Evolutionary conservation across 2,329 filamentous ascomycete genomes (phyloP).

Genomic region (Lecanosticta acicola): DNA sequence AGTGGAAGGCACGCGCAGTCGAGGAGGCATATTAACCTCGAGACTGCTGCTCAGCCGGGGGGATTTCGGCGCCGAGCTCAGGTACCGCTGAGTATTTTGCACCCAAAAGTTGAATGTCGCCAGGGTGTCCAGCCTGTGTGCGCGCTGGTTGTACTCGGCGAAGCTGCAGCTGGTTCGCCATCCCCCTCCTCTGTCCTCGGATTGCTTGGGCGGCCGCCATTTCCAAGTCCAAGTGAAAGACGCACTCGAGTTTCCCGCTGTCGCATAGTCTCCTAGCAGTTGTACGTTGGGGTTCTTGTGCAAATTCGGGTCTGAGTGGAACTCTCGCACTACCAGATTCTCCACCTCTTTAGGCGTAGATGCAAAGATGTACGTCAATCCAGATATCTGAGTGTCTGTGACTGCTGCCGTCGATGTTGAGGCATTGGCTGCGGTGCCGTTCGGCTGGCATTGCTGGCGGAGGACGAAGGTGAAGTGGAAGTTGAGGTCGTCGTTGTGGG

Average conservation of each 20-base stretch:
- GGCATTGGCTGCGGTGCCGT: slow-evolving; percentile 12
- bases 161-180: slow-evolving; percentile 98
- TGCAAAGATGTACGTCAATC: slow-evolving; percentile 87
- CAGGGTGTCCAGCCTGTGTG: slow-evolving; percentile 80
- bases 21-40: slow-evolving; percentile 46
- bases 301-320: slow-evolving; percentile 92
- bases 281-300: slow-evolving; percentile 97
- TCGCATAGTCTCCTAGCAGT: slow-evolving; percentile 85
- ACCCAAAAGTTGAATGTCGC: slow-evolving; percentile 96
- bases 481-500: slow-evolving; percentile 83
- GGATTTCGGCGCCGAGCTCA: slow-evolving; percentile 48
- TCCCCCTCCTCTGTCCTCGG: slow-evolving; percentile 78
- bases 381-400: slow-evolving; percentile 72
- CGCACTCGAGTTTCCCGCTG: slow-evolving; percentile 73
- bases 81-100: slow-evolving; percentile 49
- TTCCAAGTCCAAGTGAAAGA: slow-evolving; percentile 95
- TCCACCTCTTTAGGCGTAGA: slow-evolving; percentile 82
- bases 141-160: slow-evolving; percentile 92
- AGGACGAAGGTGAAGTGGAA: slow-evolving; percentile 92
- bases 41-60: slow-evolving; percentile 64
- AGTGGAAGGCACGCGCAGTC: slow-evolving; percentile 75
- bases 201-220: slow-evolving; percentile 81
- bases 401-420: slow-evolving; percentile 34
- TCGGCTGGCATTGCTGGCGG: slow-evolving; percentile 43
- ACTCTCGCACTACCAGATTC: slow-evolving; percentile 88